Evolutionary conservation across 192 early-diverging fungal species (phyloP).

Genomic region (Chytriomyces hyalinus): DNA sequence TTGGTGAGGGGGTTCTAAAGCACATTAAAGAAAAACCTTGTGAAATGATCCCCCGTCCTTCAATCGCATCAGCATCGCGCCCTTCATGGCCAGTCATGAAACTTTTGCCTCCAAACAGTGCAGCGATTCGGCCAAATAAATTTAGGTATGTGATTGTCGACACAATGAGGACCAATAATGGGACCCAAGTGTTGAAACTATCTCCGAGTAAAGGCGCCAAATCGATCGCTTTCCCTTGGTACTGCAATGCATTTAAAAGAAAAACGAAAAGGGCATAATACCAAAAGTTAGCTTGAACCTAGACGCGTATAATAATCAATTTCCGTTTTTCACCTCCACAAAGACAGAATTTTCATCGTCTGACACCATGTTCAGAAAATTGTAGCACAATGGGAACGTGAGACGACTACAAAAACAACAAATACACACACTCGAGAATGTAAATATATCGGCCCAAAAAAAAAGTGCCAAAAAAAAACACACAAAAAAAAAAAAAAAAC

Average conservation of each 20-base stretch:
- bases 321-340: constrained; percentile 42
- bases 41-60: constrained; percentile 57
- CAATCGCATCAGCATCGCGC: constrained; percentile 38
- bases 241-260: constrained; percentile 38
- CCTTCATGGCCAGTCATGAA: constrained; percentile 42
- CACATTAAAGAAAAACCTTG: constrained; percentile 40
- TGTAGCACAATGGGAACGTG: constrained; percentile 88
- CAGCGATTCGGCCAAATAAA: constrained; percentile 80
- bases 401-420: constrained; percentile 50
- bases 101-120: constrained; percentile 50
- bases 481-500: not conserved
- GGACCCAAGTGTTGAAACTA: constrained; percentile 85
- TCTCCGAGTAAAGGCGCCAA: constrained; percentile 90
- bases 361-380: constrained; percentile 80
- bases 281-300: not conserved
- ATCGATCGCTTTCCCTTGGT: constrained; percentile 69
- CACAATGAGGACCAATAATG: constrained; percentile 82
- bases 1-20: not conserved
- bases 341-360: constrained; percentile 55
- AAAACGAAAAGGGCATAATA: not conserved
- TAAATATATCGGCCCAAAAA: not conserved
- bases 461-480: not conserved
- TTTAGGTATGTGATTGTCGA: constrained; percentile 78
- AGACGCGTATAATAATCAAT: not conserved
- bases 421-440: not conserved